Conservation (phyloP, 306 rosid species). For the Cicer yamashitae region DNA sequence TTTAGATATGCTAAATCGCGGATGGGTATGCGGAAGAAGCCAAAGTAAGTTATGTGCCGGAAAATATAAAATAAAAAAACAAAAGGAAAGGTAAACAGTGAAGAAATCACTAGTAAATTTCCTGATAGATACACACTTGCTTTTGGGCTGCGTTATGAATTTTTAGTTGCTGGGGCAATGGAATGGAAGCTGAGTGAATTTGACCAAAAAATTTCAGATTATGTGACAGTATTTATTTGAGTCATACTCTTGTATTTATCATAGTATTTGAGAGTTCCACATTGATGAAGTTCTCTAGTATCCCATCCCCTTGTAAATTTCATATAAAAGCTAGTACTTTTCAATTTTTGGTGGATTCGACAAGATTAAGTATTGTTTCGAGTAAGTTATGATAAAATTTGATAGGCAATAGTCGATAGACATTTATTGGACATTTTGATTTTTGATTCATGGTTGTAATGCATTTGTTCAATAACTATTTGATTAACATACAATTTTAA, state of each 20-base stretch:
- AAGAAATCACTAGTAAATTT: not conserved
- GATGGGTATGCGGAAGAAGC: constrained; percentile 93
- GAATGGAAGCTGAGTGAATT: constrained; percentile 17
- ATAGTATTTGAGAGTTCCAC: not conserved
- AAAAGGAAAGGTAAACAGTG: not conserved
- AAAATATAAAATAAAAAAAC: not conserved
- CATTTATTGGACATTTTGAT: constrained; percentile 9
- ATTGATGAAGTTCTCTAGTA: constrained; percentile 21
- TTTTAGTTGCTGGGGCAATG: not conserved
- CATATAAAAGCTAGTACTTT: not conserved
- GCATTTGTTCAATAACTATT: not conserved
- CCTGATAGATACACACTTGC: not conserved
- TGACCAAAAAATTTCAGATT: not conserved
- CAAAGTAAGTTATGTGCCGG: constrained; percentile 47
- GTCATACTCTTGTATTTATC: constrained; percentile 13
- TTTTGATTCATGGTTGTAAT: too few relatives aligned
- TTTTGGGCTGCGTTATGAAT: constrained; percentile 12
- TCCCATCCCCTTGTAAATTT: constrained; percentile 34
- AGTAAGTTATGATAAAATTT: not conserved
- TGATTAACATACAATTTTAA: too few relatives aligned
- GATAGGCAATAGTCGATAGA: not conserved
- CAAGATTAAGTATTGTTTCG: not conserved
- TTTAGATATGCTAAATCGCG: constrained; percentile 86
- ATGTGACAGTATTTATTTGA: not conserved
- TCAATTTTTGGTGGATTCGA: constrained; percentile 1